Evolutionary conservation across 805 yeast genomes (phyloP).

Genomic region (Kluyveromyces starmeri): DNA sequence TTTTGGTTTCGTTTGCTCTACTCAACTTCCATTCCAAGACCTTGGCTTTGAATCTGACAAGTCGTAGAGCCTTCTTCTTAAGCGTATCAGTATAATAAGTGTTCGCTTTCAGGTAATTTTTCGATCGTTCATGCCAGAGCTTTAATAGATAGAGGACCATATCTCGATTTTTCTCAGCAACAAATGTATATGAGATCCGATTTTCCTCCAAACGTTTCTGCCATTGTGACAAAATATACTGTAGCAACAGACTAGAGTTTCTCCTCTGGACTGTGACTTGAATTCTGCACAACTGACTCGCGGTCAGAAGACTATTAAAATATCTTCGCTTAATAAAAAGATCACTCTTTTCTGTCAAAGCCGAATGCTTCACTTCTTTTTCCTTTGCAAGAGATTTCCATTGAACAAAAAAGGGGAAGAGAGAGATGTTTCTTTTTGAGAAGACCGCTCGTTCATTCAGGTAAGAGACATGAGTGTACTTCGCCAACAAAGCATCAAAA

Average conservation of each 20-base stretch:
- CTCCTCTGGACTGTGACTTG: neutral
- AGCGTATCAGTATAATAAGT: neutral
- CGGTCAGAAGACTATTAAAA: neutral
- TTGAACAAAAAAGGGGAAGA: neutral
- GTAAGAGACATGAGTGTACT: neutral
- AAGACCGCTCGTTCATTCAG: neutral
- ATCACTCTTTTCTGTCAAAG: neutral
- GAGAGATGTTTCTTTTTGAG: slow-evolving; percentile 1
- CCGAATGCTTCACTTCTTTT: neutral
- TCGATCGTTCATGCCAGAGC: slow-evolving; percentile 7
- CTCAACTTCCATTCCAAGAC: neutral
- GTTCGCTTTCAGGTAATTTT: neutral
- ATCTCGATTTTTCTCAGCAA: neutral
- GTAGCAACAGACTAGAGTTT: slow-evolving; percentile 6
- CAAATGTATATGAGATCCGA: neutral
- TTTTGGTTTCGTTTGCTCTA: too few relatives aligned
- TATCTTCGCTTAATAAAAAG: neutral
- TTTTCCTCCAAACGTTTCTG: slow-evolving; percentile 12
- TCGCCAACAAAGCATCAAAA: neutral
- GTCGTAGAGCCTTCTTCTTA: neutral
- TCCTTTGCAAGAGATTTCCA: neutral
- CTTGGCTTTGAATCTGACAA: neutral
- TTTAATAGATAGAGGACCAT: slow-evolving; percentile 4
- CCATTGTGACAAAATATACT: slow-evolving; percentile 17
- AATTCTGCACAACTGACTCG: neutral